A percentile compares a stretch with the other conserved stretches of the same genome.
phyloP scores from a whole-genome alignment of 2,329 filamentous ascomycete species.

The Neofusicoccum sp. region DNA sequence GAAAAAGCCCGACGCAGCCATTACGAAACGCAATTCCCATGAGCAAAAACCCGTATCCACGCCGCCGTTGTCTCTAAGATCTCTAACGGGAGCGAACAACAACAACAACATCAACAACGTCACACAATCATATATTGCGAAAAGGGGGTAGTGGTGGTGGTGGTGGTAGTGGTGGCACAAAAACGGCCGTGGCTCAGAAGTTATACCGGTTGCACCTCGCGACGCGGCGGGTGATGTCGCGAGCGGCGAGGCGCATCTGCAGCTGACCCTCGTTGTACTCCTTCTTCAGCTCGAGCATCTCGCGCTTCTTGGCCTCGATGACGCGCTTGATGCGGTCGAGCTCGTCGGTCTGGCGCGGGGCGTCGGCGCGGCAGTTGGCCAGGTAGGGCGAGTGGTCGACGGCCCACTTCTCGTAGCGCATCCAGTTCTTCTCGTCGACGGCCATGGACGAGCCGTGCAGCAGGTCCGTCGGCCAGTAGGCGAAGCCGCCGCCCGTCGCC shows the following conservation, averaged over 20 bases:
- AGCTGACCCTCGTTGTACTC: slow-evolving; percentile 23
- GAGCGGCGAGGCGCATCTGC: slow-evolving; percentile 20
- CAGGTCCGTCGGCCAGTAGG: slow-evolving; percentile 21
- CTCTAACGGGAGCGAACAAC: no score
- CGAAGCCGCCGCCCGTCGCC: slow-evolving; percentile 18
- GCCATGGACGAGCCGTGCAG: slow-evolving; percentile 18
- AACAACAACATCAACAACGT: neutral
- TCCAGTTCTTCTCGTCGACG: slow-evolving; percentile 22
- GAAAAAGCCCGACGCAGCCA: no score
- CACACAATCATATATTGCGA: no score
- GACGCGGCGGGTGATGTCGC: slow-evolving; percentile 19
- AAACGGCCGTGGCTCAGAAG: slow-evolving; percentile 7
- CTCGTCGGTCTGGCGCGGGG: slow-evolving; percentile 18
- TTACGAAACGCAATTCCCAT: no score
- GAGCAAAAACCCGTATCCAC: no score
- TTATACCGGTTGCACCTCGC: slow-evolving; percentile 22
- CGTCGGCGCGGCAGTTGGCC: slow-evolving; percentile 21
- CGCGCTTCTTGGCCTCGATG: slow-evolving; percentile 23
- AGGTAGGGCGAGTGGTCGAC: slow-evolving; percentile 22
- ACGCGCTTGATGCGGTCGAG: slow-evolving; percentile 22
- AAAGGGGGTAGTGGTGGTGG: neutral
- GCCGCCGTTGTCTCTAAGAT: no score
- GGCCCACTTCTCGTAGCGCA: slow-evolving; percentile 22
- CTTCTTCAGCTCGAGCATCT: slow-evolving; percentile 22
- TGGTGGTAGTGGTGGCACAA: neutral